phyloP scores from a whole-genome alignment of 2,329 filamentous ascomycete genomes.

The Pseudocercospora fuligena region DNA sequence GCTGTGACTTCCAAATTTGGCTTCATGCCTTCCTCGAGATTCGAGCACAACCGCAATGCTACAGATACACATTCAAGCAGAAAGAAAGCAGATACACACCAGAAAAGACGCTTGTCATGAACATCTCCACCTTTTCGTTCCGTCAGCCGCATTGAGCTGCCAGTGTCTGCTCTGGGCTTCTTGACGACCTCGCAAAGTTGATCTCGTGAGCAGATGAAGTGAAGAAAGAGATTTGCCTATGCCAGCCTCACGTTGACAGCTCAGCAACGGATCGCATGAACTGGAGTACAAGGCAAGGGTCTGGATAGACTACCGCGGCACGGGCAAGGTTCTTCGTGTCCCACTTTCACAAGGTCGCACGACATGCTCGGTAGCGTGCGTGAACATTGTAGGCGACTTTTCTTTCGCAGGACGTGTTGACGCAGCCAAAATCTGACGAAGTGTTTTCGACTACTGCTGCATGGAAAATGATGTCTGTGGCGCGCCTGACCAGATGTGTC shows the following conservation, averaged over 20 bases:
- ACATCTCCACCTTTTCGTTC: constrained; percentile 20
- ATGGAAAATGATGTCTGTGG: neutral
- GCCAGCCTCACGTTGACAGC: constrained; percentile 8
- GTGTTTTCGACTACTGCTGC: neutral
- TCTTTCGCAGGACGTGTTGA: neutral
- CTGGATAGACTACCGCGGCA: constrained; percentile 10
- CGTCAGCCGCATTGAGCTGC: neutral
- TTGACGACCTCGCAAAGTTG: neutral
- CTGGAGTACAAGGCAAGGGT: constrained; percentile 13
- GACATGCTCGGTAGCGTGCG: neutral
- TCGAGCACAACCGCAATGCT: neutral
- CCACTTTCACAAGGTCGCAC: neutral
- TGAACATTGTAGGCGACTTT: neutral
- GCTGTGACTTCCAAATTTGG: neutral
- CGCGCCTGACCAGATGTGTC: neutral
- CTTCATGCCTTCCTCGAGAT: neutral
- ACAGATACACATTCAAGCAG: neutral
- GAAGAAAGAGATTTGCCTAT: constrained; percentile 2
- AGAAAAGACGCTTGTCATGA: constrained; percentile 27
- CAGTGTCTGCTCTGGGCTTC: neutral
- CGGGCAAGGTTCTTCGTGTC: neutral
- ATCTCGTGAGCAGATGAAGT: constrained; percentile 4
- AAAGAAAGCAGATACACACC: constrained; percentile 22
- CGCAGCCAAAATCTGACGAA: neutral
- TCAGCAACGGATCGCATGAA: constrained; percentile 7